Base-by-base conservation (phyloP, 2,329 filamentous ascomycete species). In the Diaporthe citriasiana region DNA sequence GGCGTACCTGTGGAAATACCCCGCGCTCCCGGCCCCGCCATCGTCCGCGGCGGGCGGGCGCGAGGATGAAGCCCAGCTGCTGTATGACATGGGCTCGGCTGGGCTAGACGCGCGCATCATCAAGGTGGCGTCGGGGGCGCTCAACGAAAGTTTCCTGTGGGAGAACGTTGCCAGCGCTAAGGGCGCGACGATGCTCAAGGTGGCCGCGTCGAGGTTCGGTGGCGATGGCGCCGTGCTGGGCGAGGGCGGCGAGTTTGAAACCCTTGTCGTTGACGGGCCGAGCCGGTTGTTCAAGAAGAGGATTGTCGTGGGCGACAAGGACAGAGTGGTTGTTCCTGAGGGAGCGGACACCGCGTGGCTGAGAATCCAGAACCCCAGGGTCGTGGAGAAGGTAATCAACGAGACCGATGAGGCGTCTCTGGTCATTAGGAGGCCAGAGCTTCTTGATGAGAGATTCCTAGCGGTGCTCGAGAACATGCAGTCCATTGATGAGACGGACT, bases 241-340 rank as follows among this genome's bases (percentile, higher is more conserved):
- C 0, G 97, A 98, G 82, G 97, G 97, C 8, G 97, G 97, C 4
- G 97, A 98, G 85, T 98, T 97, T 82, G 97, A 98, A 88, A 98
- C 95, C 40, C 85, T 98, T 70, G 95, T 97, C 57, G 80, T 98
- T 47, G 91, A 95, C 82, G 97, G 96, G 15, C 96, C 96, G 12
- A 79, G 80, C 0, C 84, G 85, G 66, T 82, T 98, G 74, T 98
- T 97, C 88, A 93, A 89, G 83, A 89, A 88, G 77, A 89, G 87
- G 69, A 93, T 98, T 76, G 85, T 87, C 55, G 85, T 98, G 42
- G 84, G 84, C 0, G 87, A 90, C 2, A 82, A 82, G 5, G 87
- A 88, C 73, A 87, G 85, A 73, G 84, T 84, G 69, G 83, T 91
- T 7, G 86, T 93, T 8, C 84, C 82, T 50, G 93, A 94, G 77